Base-by-base conservation (phyloP, 2,329 filamentous ascomycete species). In the Coniella vitis region DNA sequence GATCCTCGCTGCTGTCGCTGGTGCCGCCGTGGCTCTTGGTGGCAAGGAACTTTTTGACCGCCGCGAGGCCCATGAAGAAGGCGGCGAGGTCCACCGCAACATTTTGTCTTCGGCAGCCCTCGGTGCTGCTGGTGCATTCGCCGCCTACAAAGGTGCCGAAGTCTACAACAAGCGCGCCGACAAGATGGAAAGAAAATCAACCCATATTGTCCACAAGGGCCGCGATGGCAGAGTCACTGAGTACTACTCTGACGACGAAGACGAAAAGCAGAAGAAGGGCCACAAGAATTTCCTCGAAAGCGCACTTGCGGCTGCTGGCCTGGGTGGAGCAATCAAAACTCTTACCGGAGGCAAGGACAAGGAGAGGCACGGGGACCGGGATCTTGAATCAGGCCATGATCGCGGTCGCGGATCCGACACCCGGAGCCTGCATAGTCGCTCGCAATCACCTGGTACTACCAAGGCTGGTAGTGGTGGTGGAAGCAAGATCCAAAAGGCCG, bases 401-500 rank as follows among this genome's bases (percentile, higher is more conserved):
- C 61, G 62, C 52, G 66, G 43, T 22, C 38, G 39, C 7, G 45
- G 60, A 50, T 64, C 70, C 50, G 64, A 65, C 48, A 69, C 69
- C 50, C 70, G 74, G 55, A 73, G 74, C 57, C 75, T 78, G 54
- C 73, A 75, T 38, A 69, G 67, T 52, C 76, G 77, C 55, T 79
- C 76, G 29, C 69, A 73, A 48, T 73, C 75, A 38, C 70, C 49
- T 72, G 45, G 45, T 17, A 71, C 53, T 34, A 73, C 68, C 55
- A 72, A 72, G 36, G 69, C n/a, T n/a, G n/a, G 73, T 45, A 61
- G 65, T 37, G 65, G 61, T 25, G 61, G 63, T 12, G 67, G 71
- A 32, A 75, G 71, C 58, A 87, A 87, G 58, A 79, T 88, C 40
- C 83, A 90, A 57, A 89, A 95, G 68, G 90, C 90, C 31, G 88